Conservation (phyloP, 805 yeast species). For the Myxozyma neglecta region DNA sequence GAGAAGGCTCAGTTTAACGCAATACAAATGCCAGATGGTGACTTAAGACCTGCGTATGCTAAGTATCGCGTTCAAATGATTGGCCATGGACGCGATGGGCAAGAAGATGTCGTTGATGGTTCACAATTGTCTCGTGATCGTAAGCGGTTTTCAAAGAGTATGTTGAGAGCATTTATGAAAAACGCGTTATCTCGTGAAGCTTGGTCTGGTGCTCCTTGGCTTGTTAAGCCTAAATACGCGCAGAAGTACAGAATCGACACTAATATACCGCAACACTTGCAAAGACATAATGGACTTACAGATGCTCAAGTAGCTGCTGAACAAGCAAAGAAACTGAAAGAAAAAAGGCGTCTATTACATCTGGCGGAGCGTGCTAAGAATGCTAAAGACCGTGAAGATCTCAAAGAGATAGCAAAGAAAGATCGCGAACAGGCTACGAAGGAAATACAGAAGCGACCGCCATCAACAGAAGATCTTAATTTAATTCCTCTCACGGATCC, state of each 20-base stretch:
- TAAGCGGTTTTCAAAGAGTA: constrained; percentile 82
- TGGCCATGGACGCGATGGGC: constrained; percentile 35
- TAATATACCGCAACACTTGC: constrained; percentile 36
- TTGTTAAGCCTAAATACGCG: constrained; percentile 77
- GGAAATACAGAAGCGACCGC: constrained; percentile 11
- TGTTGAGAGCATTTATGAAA: constrained; percentile 84
- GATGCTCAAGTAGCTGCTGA: constrained; percentile 24
- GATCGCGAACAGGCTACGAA: constrained; percentile 9
- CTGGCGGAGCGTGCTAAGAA: constrained; percentile 14
- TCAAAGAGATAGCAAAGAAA: constrained; percentile 7
- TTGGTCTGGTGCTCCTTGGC: constrained; percentile 94
- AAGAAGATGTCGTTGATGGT: constrained; percentile 70
- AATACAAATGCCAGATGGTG: constrained; percentile 39
- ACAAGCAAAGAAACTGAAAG: constrained; percentile 20
- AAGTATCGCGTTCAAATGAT: constrained; percentile 70
- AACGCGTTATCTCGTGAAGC: constrained; percentile 72
- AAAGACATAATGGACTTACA: constrained; percentile 22
- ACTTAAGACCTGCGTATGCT: constrained; percentile 53
- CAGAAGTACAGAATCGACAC: constrained; percentile 59
- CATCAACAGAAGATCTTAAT: constrained; percentile 34
- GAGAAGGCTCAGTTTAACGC: constrained; percentile 75
- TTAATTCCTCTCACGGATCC: constrained; percentile 25
- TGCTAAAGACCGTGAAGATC: neutral
- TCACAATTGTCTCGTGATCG: constrained; percentile 78
- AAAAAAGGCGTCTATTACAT: constrained; percentile 8